A percentile compares a stretch with the other conserved stretches of the same genome.
phyloP scores from a whole-genome alignment of 2,329 filamentous ascomycete genomes.

The Aspergillus awamori region DNA sequence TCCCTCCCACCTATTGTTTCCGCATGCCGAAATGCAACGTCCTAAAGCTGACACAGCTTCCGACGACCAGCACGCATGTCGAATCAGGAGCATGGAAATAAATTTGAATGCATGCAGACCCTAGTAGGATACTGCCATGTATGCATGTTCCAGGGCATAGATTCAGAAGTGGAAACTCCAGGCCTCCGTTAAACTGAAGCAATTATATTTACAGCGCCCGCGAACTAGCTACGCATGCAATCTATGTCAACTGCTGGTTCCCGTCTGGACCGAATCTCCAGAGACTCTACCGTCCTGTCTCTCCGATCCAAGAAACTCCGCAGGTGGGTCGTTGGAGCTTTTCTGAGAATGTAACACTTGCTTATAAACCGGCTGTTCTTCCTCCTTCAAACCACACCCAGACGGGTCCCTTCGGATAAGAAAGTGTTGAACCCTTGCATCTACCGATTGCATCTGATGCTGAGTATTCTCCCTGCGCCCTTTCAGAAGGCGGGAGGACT shows the following conservation, averaged over 20 bases:
- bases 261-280: neutral
- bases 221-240: neutral
- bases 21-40: no score
- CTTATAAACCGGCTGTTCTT: slow-evolving; percentile 47
- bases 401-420: slow-evolving; percentile 70
- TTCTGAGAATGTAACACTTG: slow-evolving; percentile 17
- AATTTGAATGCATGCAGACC: no score
- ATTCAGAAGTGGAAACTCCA: neutral
- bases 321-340: neutral
- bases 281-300: neutral
- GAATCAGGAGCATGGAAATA: no score
- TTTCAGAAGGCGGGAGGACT: slow-evolving; percentile 60
- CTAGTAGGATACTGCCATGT: no score
- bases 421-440: slow-evolving; percentile 76
- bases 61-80: no score
- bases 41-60: no score
- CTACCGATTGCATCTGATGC: slow-evolving; percentile 49
- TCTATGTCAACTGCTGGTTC: neutral
- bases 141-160: neutral
- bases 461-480: slow-evolving; percentile 56
- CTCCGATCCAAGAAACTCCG: neutral
- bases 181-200: neutral
- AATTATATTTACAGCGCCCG: neutral
- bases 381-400: slow-evolving; percentile 48
- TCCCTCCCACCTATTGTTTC: no score